Percentiles rank a stretch among this genome's conserved stretches.
Evolutionary conservation across 2,329 filamentous ascomycete species (phyloP).

Genomic region (Aurifilum marmelostoma): DNA sequence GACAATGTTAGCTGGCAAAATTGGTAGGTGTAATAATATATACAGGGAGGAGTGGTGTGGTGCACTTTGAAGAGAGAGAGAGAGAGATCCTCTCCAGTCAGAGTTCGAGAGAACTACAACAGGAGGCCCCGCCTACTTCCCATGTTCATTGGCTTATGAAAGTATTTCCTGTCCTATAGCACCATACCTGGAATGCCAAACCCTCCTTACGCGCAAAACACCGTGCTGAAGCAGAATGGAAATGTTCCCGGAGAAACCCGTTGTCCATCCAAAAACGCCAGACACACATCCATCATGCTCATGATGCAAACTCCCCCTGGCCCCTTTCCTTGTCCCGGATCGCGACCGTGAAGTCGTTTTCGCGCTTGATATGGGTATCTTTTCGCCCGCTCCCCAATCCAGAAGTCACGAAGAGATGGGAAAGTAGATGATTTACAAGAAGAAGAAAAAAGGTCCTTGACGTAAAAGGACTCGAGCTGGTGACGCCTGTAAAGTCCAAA

Average conservation of each 20-base stretch:
- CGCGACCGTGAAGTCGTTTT: background rate
- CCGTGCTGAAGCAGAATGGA: too few species aligned
- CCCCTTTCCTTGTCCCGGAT: background rate
- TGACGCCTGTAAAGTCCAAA: background rate
- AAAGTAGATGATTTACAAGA: background rate
- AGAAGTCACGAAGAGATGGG: background rate
- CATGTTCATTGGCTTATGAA: too few species aligned
- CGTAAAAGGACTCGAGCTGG: background rate
- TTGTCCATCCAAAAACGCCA: background rate
- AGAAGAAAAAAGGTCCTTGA: background rate
- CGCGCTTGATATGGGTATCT: background rate
- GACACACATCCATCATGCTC: background rate
- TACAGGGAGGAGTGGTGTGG: too few species aligned
- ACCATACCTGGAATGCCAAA: too few species aligned
- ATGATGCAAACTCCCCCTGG: background rate
- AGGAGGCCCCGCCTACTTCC: too few species aligned
- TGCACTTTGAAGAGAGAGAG: too few species aligned
- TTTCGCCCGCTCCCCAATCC: too few species aligned
- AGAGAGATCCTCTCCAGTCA: too few species aligned
- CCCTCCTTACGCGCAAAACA: too few species aligned
- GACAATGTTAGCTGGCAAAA: constrained; percentile 31
- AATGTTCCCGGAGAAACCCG: background rate
- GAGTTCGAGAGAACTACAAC: too few species aligned
- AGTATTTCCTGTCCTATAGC: too few species aligned
- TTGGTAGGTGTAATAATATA: background rate